Evolutionary conservation across 768 basidiomycete species (phyloP).

Genomic region (Kondoa subrosea): DNA sequence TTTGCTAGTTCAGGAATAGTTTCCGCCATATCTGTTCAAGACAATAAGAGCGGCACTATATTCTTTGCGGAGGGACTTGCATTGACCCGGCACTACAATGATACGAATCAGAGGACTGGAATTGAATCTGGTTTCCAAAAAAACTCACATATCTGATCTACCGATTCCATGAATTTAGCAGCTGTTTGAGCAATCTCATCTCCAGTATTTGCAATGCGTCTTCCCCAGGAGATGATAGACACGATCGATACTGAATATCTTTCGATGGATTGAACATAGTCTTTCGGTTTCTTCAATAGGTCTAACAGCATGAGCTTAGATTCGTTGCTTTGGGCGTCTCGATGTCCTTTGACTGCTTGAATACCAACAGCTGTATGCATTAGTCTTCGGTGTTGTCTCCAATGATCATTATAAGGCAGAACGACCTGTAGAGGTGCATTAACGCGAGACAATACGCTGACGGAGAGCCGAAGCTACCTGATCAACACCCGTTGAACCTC

Average conservation of each 20-base stretch:
- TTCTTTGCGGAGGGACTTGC: too few species aligned
- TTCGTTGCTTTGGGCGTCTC: neutral
- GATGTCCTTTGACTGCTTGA: neutral
- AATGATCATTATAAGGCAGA: neutral
- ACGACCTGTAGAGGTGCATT: too few species aligned
- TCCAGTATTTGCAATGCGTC: neutral
- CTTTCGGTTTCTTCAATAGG: neutral
- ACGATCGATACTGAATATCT: neutral
- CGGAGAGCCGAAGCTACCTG: too few species aligned
- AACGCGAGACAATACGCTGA: too few species aligned
- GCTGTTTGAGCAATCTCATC: neutral
- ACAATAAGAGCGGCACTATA: too few species aligned
- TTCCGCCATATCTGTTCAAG: neutral
- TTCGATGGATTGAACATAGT: neutral
- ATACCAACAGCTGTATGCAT: neutral
- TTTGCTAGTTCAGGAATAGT: neutral
- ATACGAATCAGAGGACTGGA: too few species aligned
- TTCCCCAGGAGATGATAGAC: neutral
- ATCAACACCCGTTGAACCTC: neutral
- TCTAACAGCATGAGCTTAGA: neutral
- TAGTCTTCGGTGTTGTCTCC: neutral
- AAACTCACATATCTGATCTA: neutral
- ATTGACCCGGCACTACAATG: too few species aligned
- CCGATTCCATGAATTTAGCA: neutral
- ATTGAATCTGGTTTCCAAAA: too few species aligned